A percentile compares a stretch with the other conserved stretches of the same genome.
phyloP scores from a whole-genome alignment of 1,284 basidiomycete genomes.

The Cutaneotrichosporon arboriforme region DNA sequence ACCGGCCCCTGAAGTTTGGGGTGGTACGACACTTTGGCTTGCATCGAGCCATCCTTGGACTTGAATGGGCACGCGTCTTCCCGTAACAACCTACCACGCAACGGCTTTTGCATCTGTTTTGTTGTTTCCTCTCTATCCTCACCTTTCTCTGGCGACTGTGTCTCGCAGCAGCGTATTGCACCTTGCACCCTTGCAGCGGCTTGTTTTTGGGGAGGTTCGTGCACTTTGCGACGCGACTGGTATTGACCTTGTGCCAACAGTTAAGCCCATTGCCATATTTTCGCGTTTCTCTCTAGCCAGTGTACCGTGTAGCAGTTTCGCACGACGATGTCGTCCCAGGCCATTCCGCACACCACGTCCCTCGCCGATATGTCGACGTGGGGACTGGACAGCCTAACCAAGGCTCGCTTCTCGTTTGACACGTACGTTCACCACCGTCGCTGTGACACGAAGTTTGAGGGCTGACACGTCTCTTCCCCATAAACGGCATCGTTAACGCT shows the following conservation, averaged over 20 bases:
- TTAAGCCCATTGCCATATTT: not conserved
- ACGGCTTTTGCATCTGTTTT: not conserved
- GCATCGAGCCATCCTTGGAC: not conserved
- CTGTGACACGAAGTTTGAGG: not conserved
- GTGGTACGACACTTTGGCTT: not conserved
- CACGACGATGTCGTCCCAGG: constrained; percentile 25
- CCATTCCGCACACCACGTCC: constrained; percentile 38
- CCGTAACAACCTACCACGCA: too few species aligned
- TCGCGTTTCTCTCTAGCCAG: not conserved
- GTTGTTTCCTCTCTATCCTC: not conserved
- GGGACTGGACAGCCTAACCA: constrained; percentile 40
- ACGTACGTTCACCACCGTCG: constrained; percentile 29
- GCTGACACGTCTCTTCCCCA: not conserved
- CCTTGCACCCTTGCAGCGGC: not conserved
- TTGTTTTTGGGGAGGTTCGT: not conserved
- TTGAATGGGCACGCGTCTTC: too few species aligned
- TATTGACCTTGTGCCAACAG: not conserved
- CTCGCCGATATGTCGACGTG: constrained; percentile 37
- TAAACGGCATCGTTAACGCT: not conserved
- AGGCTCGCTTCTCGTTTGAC: constrained; percentile 38
- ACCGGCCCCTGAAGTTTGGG: constrained; percentile 1
- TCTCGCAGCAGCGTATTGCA: too few species aligned
- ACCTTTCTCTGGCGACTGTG: not conserved
- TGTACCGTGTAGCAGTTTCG: not conserved
- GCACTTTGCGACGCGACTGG: not conserved